Conservation (phyloP, 345 rosid species). For the Lepidium aucheri region DNA sequence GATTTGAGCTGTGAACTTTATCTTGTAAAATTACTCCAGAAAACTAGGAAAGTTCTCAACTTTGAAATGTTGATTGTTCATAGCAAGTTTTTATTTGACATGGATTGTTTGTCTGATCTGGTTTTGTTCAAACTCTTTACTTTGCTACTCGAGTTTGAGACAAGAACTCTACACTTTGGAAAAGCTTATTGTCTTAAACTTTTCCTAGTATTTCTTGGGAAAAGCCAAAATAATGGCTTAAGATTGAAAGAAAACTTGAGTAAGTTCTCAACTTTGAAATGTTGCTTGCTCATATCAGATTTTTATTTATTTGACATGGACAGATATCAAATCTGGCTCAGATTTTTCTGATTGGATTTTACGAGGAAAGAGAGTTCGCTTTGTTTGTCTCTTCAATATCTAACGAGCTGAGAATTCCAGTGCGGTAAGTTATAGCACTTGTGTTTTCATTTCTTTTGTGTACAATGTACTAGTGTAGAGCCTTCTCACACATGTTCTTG, state of each 20-base stretch:
- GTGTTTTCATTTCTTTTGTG: neutral
- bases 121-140: neutral
- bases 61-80: neutral
- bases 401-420: slow-evolving; percentile 67
- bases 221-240: neutral
- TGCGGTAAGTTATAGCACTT: slow-evolving; percentile 39
- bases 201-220: neutral
- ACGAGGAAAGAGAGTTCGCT: slow-evolving; percentile 75
- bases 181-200: neutral
- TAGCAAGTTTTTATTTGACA: neutral
- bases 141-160: neutral
- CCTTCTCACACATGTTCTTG: neutral
- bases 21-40: too few species aligned
- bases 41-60: neutral
- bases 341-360: slow-evolving; percentile 66
- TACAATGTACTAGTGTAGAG: neutral
- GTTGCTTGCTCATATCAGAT: neutral
- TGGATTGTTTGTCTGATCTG: neutral
- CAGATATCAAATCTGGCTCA: slow-evolving; percentile 70
- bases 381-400: slow-evolving; percentile 73
- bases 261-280: neutral
- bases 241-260: neutral
- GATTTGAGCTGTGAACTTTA: neutral
- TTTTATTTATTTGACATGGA: neutral
- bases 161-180: neutral